Percentiles rank a stretch among this genome's conserved stretches.
phyloP scores from a whole-genome alignment of 805 yeast species.

The Cyberlindnera bimundalis region DNA sequence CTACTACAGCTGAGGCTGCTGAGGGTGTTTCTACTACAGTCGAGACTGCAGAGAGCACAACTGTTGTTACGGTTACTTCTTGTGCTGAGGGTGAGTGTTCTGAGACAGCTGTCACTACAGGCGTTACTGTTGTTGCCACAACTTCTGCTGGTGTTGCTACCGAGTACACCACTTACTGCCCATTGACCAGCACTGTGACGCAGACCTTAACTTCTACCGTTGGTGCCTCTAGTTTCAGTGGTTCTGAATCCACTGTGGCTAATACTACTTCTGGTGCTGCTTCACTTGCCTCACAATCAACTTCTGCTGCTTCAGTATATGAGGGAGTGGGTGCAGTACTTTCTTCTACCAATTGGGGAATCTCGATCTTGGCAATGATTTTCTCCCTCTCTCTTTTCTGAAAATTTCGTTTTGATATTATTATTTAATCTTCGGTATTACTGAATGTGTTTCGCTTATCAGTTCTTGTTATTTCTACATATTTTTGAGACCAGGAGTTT shows the following conservation, averaged over 20 bases:
- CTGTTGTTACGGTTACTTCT: constrained; percentile 16
- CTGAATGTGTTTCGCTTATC: too few species aligned
- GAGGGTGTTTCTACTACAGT: too few species aligned
- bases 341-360: not conserved
- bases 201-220: too few species aligned
- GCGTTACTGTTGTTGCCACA: constrained; percentile 23
- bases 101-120: constrained; percentile 12
- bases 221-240: too few species aligned
- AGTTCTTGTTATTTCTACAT: too few species aligned
- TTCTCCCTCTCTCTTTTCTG: constrained; percentile 2
- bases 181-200: too few species aligned
- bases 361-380: constrained; percentile 1
- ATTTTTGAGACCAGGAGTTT: too few species aligned
- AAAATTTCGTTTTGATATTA: not conserved
- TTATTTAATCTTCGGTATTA: not conserved
- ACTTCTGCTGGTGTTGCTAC: not conserved
- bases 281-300: not conserved
- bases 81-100: constrained; percentile 4
- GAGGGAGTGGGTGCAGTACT: constrained; percentile 1
- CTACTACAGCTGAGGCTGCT: too few species aligned
- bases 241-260: not conserved
- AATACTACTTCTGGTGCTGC: not conserved
- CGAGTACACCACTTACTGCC: too few species aligned
- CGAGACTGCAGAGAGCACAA: too few species aligned
- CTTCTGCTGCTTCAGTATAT: not conserved